Evolutionary conservation across 2,329 filamentous ascomycete species (phyloP).

Genomic region (Xylariaceae sp.): DNA sequence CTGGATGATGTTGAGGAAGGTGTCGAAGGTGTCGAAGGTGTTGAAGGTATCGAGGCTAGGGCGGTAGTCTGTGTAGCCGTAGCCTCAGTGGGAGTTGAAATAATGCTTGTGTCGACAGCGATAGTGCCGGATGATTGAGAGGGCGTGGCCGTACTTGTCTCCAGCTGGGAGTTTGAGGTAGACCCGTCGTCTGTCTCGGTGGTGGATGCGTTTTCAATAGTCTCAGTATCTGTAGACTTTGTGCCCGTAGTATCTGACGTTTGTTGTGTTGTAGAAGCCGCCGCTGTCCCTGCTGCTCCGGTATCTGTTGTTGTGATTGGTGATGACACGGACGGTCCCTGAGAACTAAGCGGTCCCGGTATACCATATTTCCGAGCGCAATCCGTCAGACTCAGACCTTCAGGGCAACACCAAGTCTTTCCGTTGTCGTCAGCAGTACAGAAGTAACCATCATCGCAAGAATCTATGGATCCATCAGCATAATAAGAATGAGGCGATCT

Average conservation of each 20-base stretch:
- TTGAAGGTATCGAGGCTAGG: not conserved
- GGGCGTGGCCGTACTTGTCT: constrained; percentile 1
- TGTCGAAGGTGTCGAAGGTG: not conserved
- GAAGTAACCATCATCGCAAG: constrained; percentile 59
- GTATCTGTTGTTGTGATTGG: constrained; percentile 11
- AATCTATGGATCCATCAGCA: constrained; percentile 41
- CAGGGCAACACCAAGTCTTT: constrained; percentile 58
- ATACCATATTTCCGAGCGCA: constrained; percentile 51
- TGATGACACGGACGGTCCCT: constrained; percentile 36
- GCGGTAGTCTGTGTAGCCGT: not conserved
- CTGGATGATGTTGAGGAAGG: constrained; percentile 2
- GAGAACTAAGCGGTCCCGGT: constrained; percentile 46
- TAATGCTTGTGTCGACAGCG: not conserved
- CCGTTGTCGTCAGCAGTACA: constrained; percentile 51
- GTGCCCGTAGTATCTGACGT: constrained; percentile 2
- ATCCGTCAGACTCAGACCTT: constrained; percentile 48
- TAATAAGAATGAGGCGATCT: constrained; percentile 3
- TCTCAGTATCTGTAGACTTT: too few relatives aligned
- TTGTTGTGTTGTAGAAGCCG: constrained; percentile 2
- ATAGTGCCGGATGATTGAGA: constrained; percentile 1
- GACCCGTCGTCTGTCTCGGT: not conserved
- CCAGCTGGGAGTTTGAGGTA: constrained; percentile 1
- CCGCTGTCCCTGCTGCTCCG: constrained; percentile 12
- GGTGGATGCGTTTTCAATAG: constrained; percentile 4
- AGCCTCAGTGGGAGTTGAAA: not conserved